phyloP scores from a whole-genome alignment of 768 basidiomycete species.

The Suillus plorans region DNA sequence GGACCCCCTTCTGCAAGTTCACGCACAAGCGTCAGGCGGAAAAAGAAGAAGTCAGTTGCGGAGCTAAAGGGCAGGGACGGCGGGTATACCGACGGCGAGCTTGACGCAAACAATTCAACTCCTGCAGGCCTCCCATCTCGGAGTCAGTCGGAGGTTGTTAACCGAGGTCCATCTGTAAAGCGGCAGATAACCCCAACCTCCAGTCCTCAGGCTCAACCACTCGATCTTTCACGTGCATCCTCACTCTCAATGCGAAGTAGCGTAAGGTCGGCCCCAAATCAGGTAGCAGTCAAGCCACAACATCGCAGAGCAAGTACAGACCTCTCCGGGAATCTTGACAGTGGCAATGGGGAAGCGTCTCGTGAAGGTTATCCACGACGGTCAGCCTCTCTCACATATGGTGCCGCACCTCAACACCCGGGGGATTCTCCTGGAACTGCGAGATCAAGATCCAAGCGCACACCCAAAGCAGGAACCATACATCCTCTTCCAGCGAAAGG shows the following conservation, averaged over 20 bases:
- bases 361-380: slow-evolving; percentile 1
- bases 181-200: background rate
- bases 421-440: background rate
- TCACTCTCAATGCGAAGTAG: slow-evolving; percentile 9
- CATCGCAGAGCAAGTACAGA: slow-evolving; percentile 12
- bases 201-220: background rate
- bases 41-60: slow-evolving; percentile 22
- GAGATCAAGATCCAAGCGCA: slow-evolving; percentile 11
- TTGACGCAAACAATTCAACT: slow-evolving; percentile 1
- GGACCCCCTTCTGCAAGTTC: slow-evolving; percentile 9
- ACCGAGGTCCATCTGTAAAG: background rate
- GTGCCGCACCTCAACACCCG: background rate
- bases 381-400: slow-evolving; percentile 2
- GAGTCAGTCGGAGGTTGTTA: background rate
- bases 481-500: slow-evolving; percentile 16
- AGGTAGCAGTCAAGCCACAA: background rate
- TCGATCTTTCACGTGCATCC: slow-evolving; percentile 3
- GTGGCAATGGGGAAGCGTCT: background rate
- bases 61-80: slow-evolving; percentile 26
- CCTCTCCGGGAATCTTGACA: background rate
- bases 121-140: background rate
- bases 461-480: slow-evolving; percentile 3
- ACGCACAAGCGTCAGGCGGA: slow-evolving; percentile 9
- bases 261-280: slow-evolving; percentile 1
- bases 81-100: slow-evolving; percentile 29